phyloP scores from a whole-genome alignment of 495 filamentous ascomycete species.

The Bacidia rubella region DNA sequence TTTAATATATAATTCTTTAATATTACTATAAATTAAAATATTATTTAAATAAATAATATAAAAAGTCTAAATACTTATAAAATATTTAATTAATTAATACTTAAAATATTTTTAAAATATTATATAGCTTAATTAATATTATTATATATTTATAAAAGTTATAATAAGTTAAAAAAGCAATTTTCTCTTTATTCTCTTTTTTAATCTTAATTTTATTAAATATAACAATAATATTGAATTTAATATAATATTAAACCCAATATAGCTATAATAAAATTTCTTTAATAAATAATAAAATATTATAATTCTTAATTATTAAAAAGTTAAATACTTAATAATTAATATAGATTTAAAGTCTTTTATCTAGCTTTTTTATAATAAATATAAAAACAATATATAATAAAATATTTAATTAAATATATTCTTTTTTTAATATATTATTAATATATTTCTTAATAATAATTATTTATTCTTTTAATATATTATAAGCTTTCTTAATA shows the following conservation, averaged over 20 bases:
- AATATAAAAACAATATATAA: too few species aligned
- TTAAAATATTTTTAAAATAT: not conserved
- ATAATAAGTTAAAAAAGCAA: not conserved
- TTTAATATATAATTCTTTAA: constrained; percentile 2
- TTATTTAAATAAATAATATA: not conserved
- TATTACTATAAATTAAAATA: not conserved
- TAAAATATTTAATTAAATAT: too few species aligned
- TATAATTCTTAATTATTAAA: too few species aligned
- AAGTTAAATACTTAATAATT: too few species aligned
- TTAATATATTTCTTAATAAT: not conserved
- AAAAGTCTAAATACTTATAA: not conserved
- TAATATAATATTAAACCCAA: too few species aligned
- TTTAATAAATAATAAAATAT: too few species aligned
- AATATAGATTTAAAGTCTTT: too few species aligned
- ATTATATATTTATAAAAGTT: not conserved
- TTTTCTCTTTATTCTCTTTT: not conserved
- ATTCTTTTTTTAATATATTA: too few species aligned
- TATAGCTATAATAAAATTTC: too few species aligned
- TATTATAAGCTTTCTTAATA: too few species aligned
- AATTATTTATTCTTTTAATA: not conserved
- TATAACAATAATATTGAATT: too few species aligned
- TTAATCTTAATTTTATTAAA: not conserved
- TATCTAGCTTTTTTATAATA: too few species aligned
- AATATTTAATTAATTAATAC: not conserved
- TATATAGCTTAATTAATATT: not conserved